Base-by-base conservation (phyloP, 495 filamentous ascomycete species). In the Penicillium silybi region DNA sequence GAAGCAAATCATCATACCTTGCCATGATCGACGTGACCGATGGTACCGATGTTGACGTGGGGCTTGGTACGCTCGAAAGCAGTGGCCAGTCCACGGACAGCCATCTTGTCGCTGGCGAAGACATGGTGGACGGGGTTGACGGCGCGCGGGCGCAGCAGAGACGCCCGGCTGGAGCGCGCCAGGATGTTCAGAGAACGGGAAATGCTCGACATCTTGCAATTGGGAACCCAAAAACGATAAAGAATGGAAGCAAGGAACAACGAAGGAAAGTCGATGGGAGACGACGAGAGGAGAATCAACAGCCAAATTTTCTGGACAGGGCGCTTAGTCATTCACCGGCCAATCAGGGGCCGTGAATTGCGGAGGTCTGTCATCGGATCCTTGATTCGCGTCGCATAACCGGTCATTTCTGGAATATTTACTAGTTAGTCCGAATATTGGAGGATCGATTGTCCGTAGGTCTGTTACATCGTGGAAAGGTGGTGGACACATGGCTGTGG, bases 1-100 rank as follows among this genome's bases (percentile, higher is more conserved):
- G 50, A 57, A 29, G 29, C 48, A 45, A 57, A 48, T 38, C 40
- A 27, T 54, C 67, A 60, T 72, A 95, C 92, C 86, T 98, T 98
- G 77, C 93, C 93, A 74, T 98, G 93, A 82, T 98, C 93, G 71
- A 98, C 93, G 77, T 98, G 93, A 56, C 93, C 93, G 76, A 98
- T 98, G 58, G 93, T 98, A 71, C 90, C 93, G 64, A 98, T 92
- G 75, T 98, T 98, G 56, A 97, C 91, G 67, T 98, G 93, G 46
- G 95, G 93, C 79, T 97, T 98, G 67, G 78, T 87, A 56, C 93
- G 84, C 81, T 95, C 82, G 68, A 87, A 98, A 58, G 82, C 85
- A 46, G 83, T 79, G 44, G 89, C 91, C 64, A 93, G 84, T 59
- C 82, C 79, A 62, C 89, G 80, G 59, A 75, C 78, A 68, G 83